phyloP scores from a whole-genome alignment of 441 rosid genomes.

The Euphorbia celastroides region DNA sequence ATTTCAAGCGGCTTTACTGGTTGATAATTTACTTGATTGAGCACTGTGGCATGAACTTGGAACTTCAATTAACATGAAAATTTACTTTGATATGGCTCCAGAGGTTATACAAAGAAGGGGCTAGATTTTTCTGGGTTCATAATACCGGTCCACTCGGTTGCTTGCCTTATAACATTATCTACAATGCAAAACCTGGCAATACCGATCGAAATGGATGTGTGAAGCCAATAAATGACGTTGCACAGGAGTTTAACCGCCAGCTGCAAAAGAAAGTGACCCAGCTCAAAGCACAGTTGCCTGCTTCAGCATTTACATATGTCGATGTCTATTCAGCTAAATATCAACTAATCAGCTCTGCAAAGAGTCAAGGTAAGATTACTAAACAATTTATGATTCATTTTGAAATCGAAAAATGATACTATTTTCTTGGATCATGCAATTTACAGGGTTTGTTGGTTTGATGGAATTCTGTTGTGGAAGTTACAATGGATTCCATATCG shows the following conservation, averaged over 20 bases:
- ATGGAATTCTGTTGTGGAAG: constrained; percentile 62
- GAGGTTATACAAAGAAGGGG: constrained; percentile 15
- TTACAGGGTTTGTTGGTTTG: constrained; percentile 56
- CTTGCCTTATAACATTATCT: constrained; percentile 15
- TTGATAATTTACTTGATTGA: too few relatives aligned
- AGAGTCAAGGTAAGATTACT: constrained; percentile 14
- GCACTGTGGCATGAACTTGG: too few relatives aligned
- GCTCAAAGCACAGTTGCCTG: constrained; percentile 12
- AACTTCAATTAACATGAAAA: not conserved
- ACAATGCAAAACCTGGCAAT: constrained; percentile 16
- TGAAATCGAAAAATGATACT: not conserved
- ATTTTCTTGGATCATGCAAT: not conserved
- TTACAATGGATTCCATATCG: constrained; percentile 43
- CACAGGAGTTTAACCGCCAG: constrained; percentile 21
- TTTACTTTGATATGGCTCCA: constrained; percentile 1
- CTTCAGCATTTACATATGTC: constrained; percentile 20
- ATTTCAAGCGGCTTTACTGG: too few relatives aligned
- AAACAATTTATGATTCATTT: too few relatives aligned
- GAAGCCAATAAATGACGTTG: constrained; percentile 18
- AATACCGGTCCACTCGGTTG: constrained; percentile 24
- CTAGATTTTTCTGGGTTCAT: constrained; percentile 27
- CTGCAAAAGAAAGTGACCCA: constrained; percentile 10
- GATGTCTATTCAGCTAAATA: constrained; percentile 21
- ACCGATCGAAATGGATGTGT: constrained; percentile 19
- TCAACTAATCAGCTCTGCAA: constrained; percentile 16